These are phyloP conservation scores for Lachnellula arida DNA, from an alignment of 2,329 filamentous ascomycete genomes.

Conservation along the genomic window DNA sequence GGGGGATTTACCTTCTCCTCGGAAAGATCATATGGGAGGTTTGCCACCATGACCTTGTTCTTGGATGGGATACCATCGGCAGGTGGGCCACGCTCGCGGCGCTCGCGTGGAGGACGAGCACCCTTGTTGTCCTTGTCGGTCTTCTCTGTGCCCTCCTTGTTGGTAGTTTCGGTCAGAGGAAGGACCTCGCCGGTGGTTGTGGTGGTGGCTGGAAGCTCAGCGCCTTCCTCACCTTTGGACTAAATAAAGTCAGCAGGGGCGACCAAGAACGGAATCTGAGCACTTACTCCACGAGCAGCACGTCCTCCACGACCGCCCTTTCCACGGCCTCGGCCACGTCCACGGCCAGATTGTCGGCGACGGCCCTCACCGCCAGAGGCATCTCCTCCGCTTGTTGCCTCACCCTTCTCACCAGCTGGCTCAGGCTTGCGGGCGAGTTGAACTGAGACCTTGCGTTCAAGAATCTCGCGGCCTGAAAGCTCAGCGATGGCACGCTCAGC, in stretches of 20 bases:
- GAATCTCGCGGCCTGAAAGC: constrained; percentile 94
- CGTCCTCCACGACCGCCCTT: constrained; percentile 63
- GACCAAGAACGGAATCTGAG: constrained; percentile 12
- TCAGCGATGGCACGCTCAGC: constrained; percentile 93
- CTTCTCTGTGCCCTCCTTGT: constrained; percentile 49
- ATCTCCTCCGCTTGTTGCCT: constrained; percentile 68
- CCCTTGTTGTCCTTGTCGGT: constrained; percentile 36
- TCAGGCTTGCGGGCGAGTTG: constrained; percentile 98
- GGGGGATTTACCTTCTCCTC: constrained; percentile 75
- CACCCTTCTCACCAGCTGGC: constrained; percentile 70
- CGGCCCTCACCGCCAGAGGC: constrained; percentile 60
- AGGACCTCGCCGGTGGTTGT: constrained; percentile 40
- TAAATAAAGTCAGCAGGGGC: constrained; percentile 17
- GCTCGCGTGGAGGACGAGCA: constrained; percentile 53
- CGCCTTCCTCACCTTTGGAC: constrained; percentile 32
- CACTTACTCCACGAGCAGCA: constrained; percentile 61
- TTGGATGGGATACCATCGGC: constrained; percentile 97
- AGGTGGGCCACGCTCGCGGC: constrained; percentile 83
- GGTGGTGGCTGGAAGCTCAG: constrained; percentile 45
- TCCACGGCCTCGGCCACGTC: constrained; percentile 61
- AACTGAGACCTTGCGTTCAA: constrained; percentile 98
- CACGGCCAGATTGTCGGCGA: constrained; percentile 58
- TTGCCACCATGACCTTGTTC: constrained; percentile 99
- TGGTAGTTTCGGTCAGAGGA: constrained; percentile 58
- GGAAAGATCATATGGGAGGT: constrained; percentile 95